phyloP scores from a whole-genome alignment of 2,329 filamentous ascomycete genomes.

The Scytalidium lignicola region DNA sequence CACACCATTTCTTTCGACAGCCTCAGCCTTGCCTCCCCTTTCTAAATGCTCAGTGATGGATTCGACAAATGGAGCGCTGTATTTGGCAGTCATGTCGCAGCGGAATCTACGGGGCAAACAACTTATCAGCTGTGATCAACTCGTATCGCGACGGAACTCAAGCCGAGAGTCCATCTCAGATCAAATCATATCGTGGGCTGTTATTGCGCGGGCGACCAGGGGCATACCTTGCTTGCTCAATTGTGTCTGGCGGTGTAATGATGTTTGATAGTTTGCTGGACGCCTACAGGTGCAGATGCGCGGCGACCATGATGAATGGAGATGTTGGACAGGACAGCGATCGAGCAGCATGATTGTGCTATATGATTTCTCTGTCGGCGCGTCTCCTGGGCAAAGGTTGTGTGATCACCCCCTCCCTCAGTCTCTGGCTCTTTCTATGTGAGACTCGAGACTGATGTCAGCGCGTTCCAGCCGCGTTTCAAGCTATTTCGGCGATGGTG shows the following conservation, averaged over 20 bases:
- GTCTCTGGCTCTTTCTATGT: too few relatives aligned
- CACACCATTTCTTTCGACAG: not conserved
- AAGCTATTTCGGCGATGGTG: not conserved
- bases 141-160: not conserved
- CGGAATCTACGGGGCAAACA: not conserved
- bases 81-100: slow-evolving; percentile 21
- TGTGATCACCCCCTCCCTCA: not conserved
- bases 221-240: slow-evolving; percentile 14
- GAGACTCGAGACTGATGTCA: not conserved
- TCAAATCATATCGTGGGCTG: not conserved
- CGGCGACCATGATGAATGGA: slow-evolving; percentile 8
- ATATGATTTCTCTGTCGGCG: not conserved
- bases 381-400: not conserved
- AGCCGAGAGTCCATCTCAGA: too few relatives aligned
- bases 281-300: slow-evolving; percentile 11
- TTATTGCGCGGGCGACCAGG: slow-evolving; percentile 5
- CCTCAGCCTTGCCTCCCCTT: slow-evolving; percentile 18
- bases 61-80: slow-evolving; percentile 20
- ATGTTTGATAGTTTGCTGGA: slow-evolving; percentile 6
- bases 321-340: not conserved
- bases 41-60: slow-evolving; percentile 22
- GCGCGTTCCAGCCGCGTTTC: not conserved
- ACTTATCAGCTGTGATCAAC: not conserved
- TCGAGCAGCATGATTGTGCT: not conserved
- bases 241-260: slow-evolving; percentile 16